phyloP scores from a whole-genome alignment of 495 filamentous ascomycete genomes.

The Hypoxylon cercidicola region DNA sequence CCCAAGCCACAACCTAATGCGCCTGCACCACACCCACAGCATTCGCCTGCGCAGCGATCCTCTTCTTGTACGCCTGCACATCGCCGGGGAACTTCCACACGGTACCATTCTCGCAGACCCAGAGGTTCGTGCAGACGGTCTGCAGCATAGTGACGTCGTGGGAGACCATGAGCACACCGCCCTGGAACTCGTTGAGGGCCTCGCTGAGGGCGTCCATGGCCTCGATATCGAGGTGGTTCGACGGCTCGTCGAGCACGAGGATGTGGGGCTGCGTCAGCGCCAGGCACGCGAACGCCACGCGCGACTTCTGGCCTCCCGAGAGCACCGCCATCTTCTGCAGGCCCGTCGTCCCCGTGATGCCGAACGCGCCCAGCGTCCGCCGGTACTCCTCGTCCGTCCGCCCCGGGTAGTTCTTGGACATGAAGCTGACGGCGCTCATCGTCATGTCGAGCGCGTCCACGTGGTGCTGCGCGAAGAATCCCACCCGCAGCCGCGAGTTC shows the following conservation, averaged over 20 bases:
- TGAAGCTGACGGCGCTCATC: constrained; percentile 89
- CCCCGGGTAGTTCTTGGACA: constrained; percentile 90
- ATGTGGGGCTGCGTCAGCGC: constrained; percentile 95
- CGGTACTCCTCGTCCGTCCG: constrained; percentile 97
- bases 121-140: constrained; percentile 91
- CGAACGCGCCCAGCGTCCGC: constrained; percentile 93
- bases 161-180: constrained; percentile 97
- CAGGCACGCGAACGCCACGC: constrained; percentile 95
- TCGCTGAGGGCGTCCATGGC: constrained; percentile 95
- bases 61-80: constrained; percentile 97
- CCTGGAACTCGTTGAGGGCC: constrained; percentile 86
- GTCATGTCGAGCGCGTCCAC: constrained; percentile 95
- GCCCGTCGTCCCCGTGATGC: constrained; percentile 97
- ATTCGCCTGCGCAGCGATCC: constrained; percentile 90
- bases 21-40: constrained; percentile 80
- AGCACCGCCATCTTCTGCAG: constrained; percentile 95
- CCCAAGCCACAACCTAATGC: constrained; percentile 53
- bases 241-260: constrained; percentile 96
- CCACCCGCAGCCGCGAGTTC: constrained; percentile 86
- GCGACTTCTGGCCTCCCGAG: constrained; percentile 97
- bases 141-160: constrained; percentile 99
- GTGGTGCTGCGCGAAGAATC: constrained; percentile 99
- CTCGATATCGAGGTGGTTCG: constrained; percentile 98
- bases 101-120: constrained; percentile 95
- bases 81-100: constrained; percentile 97